A percentile compares a stretch with the other conserved stretches of the same genome.
These are phyloP conservation scores for Ochetophila trinervis DNA, from an alignment of 306 rosid genomes.

Conservation along the genomic window DNA sequence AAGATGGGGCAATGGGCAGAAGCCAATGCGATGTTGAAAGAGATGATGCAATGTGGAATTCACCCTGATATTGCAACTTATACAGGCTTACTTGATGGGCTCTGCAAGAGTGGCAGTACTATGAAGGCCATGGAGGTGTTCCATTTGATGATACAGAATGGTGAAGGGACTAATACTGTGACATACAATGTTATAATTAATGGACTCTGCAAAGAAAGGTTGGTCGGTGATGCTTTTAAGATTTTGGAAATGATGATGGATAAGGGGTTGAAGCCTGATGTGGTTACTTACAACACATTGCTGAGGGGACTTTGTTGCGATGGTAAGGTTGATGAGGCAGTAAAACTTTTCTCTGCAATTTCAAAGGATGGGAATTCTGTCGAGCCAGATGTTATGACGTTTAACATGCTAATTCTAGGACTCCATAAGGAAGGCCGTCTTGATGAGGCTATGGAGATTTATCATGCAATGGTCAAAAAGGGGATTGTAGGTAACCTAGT, in stretches of 20 bases:
- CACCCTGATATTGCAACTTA: slow-evolving; percentile 56
- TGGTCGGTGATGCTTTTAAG: slow-evolving; percentile 46
- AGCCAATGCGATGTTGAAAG: slow-evolving; percentile 50
- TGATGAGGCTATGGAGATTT: slow-evolving; percentile 40
- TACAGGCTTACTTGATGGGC: slow-evolving; percentile 66
- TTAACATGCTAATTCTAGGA: slow-evolving; percentile 55
- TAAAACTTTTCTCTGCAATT: slow-evolving; percentile 45
- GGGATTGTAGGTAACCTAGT: slow-evolving; percentile 48
- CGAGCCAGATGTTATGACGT: slow-evolving; percentile 52
- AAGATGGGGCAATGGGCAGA: slow-evolving; percentile 64
- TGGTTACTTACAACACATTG: slow-evolving; percentile 62
- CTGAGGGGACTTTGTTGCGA: slow-evolving; percentile 51
- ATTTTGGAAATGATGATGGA: slow-evolving; percentile 54
- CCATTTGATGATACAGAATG: slow-evolving; percentile 53
- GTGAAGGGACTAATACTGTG: slow-evolving; percentile 55
- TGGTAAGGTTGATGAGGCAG: slow-evolving; percentile 61
- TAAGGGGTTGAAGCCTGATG: slow-evolving; percentile 69
- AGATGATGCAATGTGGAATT: slow-evolving; percentile 51
- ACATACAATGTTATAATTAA: slow-evolving; percentile 66
- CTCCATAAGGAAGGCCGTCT: slow-evolving; percentile 55
- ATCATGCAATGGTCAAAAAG: slow-evolving; percentile 52
- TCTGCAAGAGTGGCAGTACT: slow-evolving; percentile 60
- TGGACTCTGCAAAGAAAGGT: slow-evolving; percentile 76
- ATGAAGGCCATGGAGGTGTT: slow-evolving; percentile 49
- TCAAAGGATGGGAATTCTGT: slow-evolving; percentile 39